Evolutionary conservation across 148 eudicot genomes (phyloP), one percentile per base, ranked within the genome.

Genomic region (Simmondsia chinensis): DNA sequence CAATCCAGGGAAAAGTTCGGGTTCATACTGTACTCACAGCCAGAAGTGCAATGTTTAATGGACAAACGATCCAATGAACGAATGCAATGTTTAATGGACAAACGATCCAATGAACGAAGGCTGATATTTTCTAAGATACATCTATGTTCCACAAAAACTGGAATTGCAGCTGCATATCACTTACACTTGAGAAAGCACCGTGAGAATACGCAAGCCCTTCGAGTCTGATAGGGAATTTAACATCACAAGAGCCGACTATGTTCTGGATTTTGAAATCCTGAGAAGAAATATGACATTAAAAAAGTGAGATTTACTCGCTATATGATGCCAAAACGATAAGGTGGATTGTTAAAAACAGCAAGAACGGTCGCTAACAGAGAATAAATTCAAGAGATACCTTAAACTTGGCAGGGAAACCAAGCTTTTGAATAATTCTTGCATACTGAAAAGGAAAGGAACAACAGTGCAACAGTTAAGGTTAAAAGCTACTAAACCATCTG

Each of bases 201-300:
- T 85, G 95, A 26, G 89, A 61, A 36, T 72, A 80, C 2, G 95
- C 95, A 60, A 85, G 78, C 16, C 89, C 95, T 70, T 85, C 95
- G 32, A 85, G 74, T 55, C 86, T 71, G 23, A 85, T 80, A 20
- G 88, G 89, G 48, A 85, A 85, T 57, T 85, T 85, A 18, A 85
- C 95, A 63, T 79, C 88, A 72, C 94, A 82, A 2, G 94, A 87
- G 14, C 82, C 82, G 19, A 87, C 94, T 14, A 87, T 85, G 48
- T 85, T 85, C 56, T 85, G 95, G 45, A 85, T 77, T 69, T 85
- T 85, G 61, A 85, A 85, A 66, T 85, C 95, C 95, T 85, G 46
- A 26, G 51, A 50, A 8, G 20, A 64, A n/a, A n/a, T n/a, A n/a
- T n/a, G 35, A 19, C 30, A 13, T 5, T 30, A 27, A 25, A 24